These are phyloP conservation scores for Ophiostoma pallidulum DNA, from an alignment of 2,329 filamentous ascomycete genomes.

Conservation along the genomic window DNA sequence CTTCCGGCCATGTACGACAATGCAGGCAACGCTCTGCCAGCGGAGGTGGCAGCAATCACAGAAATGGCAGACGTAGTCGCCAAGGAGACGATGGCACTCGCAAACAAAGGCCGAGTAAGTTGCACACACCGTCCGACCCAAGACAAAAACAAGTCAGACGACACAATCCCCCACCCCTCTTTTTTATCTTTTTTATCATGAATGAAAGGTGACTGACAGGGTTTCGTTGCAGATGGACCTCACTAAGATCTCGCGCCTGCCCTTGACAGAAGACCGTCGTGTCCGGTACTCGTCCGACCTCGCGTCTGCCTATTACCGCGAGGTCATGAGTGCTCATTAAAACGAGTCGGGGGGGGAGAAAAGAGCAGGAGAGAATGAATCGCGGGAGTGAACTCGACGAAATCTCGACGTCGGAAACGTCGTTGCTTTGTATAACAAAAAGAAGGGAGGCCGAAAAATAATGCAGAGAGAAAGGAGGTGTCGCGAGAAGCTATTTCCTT, in stretches of 20 bases:
- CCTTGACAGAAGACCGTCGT: conserved; percentile 63
- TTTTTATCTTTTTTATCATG: too few relatives aligned
- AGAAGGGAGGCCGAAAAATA: too few relatives aligned
- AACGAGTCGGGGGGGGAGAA: not conserved
- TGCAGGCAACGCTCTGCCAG: conserved; percentile 27
- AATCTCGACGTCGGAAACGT: too few relatives aligned
- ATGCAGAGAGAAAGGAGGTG: too few relatives aligned
- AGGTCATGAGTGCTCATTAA: conserved; percentile 43
- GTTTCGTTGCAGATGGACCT: conserved; percentile 29
- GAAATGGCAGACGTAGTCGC: conserved; percentile 74
- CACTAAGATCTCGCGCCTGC: conserved; percentile 46
- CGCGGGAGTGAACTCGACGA: not conserved
- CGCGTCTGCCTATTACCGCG: conserved; percentile 58
- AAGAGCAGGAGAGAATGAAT: not conserved
- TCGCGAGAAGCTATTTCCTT: too few relatives aligned
- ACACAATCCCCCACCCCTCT: too few relatives aligned
- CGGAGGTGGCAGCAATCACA: conserved; percentile 63
- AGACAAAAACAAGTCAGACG: too few relatives aligned
- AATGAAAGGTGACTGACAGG: too few relatives aligned
- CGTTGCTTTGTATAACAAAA: too few relatives aligned
- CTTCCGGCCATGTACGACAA: conserved; percentile 45
- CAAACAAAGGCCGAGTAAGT: conserved; percentile 49
- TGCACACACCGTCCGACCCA: too few relatives aligned
- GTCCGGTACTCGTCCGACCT: conserved; percentile 61
- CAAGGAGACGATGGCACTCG: conserved; percentile 47